Evolutionary conservation across 495 filamentous ascomycete genomes (phyloP).

Genomic region (Talaromyces wortmannii): DNA sequence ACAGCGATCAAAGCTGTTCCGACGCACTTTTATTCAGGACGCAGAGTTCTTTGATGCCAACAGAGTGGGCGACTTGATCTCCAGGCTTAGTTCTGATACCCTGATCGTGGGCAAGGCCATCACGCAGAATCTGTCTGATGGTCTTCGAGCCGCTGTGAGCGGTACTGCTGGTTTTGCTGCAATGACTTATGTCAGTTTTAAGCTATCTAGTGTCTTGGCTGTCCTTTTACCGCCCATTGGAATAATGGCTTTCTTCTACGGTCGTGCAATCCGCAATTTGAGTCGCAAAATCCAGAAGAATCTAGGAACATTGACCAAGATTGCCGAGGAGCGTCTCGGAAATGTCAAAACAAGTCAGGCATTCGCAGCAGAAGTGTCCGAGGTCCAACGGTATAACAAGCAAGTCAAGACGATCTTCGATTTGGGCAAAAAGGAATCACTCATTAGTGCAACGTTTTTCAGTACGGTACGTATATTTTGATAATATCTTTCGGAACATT

Average conservation of each 20-base stretch:
- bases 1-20: conserved; percentile 82
- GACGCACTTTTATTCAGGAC: conserved; percentile 85
- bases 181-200: conserved; percentile 90
- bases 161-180: conserved; percentile 79
- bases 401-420: conserved; percentile 89
- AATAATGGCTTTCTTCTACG: conserved; percentile 87
- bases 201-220: conserved; percentile 78
- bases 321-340: conserved; percentile 90
- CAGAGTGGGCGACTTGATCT: conserved; percentile 91
- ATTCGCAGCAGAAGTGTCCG: conserved; percentile 86
- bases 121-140: conserved; percentile 95
- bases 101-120: conserved; percentile 98
- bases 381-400: conserved; percentile 82
- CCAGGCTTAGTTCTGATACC: conserved; percentile 88
- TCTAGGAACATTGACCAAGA: conserved; percentile 85
- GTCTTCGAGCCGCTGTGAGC: conserved; percentile 79
- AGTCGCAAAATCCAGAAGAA: conserved; percentile 90
- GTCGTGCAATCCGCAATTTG: conserved; percentile 75
- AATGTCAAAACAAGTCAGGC: conserved; percentile 95
- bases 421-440: conserved; percentile 75
- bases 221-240: conserved; percentile 89
- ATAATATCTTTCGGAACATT: not conserved
- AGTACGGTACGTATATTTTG: conserved; percentile 45
- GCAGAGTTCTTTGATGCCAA: conserved; percentile 99
- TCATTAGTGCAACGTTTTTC: conserved; percentile 89